Conservation (phyloP, 306 rosid genomes). For the Adenanthera pavonina region DNA sequence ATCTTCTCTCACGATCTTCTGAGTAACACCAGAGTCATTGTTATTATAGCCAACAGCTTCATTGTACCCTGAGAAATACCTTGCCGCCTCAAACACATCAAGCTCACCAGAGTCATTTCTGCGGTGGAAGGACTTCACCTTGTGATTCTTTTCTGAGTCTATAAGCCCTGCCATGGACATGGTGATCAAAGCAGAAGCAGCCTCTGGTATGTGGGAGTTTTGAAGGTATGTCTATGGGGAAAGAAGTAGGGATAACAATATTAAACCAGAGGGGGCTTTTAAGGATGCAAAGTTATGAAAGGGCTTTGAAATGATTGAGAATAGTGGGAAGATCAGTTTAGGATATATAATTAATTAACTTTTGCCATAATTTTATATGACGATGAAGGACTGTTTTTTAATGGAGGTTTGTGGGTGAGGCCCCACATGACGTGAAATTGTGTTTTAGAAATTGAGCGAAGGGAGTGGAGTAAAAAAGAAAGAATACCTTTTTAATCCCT, state of each 20-base stretch:
- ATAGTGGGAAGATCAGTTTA: slow-evolving; percentile 62
- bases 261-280: slow-evolving; percentile 40
- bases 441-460: slow-evolving; percentile 42
- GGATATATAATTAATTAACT: slow-evolving; percentile 48
- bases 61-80: slow-evolving; percentile 88
- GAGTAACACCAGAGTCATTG: slow-evolving; percentile 43
- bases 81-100: slow-evolving; percentile 88
- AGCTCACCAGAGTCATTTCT: slow-evolving; percentile 82
- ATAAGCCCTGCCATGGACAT: slow-evolving; percentile 75
- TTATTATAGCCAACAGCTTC: slow-evolving; percentile 51
- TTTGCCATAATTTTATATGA: slow-evolving; percentile 54
- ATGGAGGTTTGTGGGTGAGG: slow-evolving; percentile 61
- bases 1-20: slow-evolving; percentile 64
- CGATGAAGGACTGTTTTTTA: slow-evolving; percentile 38
- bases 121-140: slow-evolving; percentile 66
- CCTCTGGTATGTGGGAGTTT: slow-evolving; percentile 12
- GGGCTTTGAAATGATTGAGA: slow-evolving; percentile 71
- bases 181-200: slow-evolving; percentile 34
- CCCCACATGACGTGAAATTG: slow-evolving; percentile 59
- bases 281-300: slow-evolving; percentile 58
- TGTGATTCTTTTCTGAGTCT: slow-evolving; percentile 61
- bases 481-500: slow-evolving; percentile 43
- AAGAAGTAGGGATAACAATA: slow-evolving; percentile 27
- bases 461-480: slow-evolving; percentile 50
- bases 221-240: slow-evolving; percentile 38